Conservation (phyloP, 2,329 filamentous ascomycete genomes). For the Lojkania enalia region DNA sequence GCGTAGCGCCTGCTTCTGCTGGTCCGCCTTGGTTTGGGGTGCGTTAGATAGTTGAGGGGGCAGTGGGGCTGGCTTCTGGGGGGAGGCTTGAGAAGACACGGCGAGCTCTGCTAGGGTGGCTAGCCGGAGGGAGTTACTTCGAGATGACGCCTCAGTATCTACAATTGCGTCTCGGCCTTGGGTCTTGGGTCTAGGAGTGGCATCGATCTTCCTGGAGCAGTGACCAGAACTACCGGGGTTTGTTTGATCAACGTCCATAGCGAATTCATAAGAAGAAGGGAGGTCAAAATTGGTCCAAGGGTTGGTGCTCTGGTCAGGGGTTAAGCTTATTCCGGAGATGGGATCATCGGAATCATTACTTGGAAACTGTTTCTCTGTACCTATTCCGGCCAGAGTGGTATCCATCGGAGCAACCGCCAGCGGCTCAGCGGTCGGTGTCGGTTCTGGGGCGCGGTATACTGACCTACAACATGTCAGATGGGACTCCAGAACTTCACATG, state of each 20-base stretch:
- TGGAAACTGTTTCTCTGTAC: conserved; percentile 20
- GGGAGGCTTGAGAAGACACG: conserved; percentile 10
- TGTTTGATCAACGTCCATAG: conserved; percentile 18
- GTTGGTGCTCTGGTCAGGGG: conserved; percentile 23
- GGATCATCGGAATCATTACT: conserved; percentile 26
- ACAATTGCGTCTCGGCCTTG: too few species aligned
- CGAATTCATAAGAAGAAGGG: conserved; percentile 14
- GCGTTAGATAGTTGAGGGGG: conserved; percentile 19
- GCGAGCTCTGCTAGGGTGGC: conserved; percentile 13
- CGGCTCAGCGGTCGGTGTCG: conserved; percentile 7
- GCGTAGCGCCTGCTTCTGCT: conserved; percentile 29
- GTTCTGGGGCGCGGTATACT: conserved; percentile 13
- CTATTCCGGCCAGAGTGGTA: conserved; percentile 37
- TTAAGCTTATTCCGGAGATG: conserved; percentile 24
- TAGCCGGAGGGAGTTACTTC: conserved; percentile 1
- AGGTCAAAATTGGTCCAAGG: conserved; percentile 22
- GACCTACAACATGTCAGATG: conserved; percentile 34
- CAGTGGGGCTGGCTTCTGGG: conserved; percentile 1
- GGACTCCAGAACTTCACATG: background rate
- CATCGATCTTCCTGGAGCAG: conserved; percentile 3
- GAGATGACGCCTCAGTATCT: too few species aligned
- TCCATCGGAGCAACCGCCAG: conserved; percentile 31
- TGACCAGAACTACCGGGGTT: conserved; percentile 3
- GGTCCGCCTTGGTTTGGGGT: conserved; percentile 35
- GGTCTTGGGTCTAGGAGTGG: background rate